A percentile compares a stretch with the other conserved stretches of the same genome.
phyloP scores from a whole-genome alignment of 2,329 filamentous ascomycete species.

The Trichoderma sp. region DNA sequence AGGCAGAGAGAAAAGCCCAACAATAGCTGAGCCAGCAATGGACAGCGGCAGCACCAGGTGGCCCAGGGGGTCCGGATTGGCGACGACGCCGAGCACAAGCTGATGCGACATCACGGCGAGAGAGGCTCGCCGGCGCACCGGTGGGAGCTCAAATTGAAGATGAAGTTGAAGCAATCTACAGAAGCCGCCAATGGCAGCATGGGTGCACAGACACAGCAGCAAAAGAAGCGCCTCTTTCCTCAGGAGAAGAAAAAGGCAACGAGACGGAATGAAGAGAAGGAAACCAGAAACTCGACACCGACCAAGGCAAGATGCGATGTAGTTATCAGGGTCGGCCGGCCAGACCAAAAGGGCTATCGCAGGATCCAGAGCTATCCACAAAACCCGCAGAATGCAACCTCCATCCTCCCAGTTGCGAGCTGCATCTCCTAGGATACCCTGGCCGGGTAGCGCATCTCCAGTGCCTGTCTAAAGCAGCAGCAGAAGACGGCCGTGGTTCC shows the following conservation, averaged over 20 bases:
- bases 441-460: constrained; percentile 7
- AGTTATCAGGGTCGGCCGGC: constrained; percentile 1
- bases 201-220: not conserved
- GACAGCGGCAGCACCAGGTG: constrained; percentile 29
- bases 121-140: constrained; percentile 1
- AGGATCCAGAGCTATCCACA: constrained; percentile 10
- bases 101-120: constrained; percentile 15
- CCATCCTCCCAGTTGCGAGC: not conserved
- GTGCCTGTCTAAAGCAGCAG: not conserved
- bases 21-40: constrained; percentile 35
- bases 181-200: not conserved
- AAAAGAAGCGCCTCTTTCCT: not conserved
- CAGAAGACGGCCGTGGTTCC: not conserved
- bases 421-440: constrained; percentile 8
- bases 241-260: not conserved
- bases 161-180: not conserved
- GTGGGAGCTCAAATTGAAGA: constrained; percentile 3
- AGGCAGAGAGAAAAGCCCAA: constrained; percentile 38
- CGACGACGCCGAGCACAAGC: not conserved
- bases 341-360: constrained; percentile 1
- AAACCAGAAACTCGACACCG: not conserved
- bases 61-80: not conserved
- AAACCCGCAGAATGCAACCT: constrained; percentile 4
- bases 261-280: not conserved
- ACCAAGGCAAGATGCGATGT: not conserved